Conservation (phyloP, 805 yeast species). For the Lachancea thermotolerans region DNA sequence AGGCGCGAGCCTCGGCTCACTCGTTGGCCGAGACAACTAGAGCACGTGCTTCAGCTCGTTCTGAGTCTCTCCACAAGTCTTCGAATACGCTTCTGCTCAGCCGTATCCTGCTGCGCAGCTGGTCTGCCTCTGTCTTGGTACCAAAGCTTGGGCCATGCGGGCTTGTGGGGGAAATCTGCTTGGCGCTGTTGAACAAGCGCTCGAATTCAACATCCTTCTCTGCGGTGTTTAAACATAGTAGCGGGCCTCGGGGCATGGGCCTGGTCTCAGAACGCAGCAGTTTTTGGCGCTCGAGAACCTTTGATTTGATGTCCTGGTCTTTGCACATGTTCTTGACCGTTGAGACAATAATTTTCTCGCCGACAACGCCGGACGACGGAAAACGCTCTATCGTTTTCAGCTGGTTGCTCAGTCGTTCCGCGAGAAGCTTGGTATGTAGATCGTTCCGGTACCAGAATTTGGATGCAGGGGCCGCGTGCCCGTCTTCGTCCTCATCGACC, state of each 20-base stretch:
- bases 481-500: conserved; percentile 1
- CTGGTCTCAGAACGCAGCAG: background rate
- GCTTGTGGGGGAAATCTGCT: background rate
- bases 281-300: background rate
- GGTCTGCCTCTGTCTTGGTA: background rate
- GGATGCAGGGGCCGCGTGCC: background rate
- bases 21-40: background rate
- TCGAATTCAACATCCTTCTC: conserved; percentile 2
- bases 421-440: conserved; percentile 12
- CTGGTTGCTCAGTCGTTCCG: conserved; percentile 14
- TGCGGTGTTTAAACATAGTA: background rate
- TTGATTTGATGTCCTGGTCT: background rate
- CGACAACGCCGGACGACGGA: conserved; percentile 4
- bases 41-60: background rate
- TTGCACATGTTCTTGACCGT: background rate
- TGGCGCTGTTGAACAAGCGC: conserved; percentile 2
- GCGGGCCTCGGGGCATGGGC: background rate
- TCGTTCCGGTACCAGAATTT: conserved; percentile 12
- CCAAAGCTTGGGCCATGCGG: background rate
- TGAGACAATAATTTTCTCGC: conserved; percentile 5
- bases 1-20: too few relatives aligned
- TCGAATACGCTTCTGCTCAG: conserved; percentile 1
- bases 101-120: background rate
- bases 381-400: conserved; percentile 12
- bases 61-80: conserved; percentile 2